phyloP scores from a whole-genome alignment of 73 alveolate species.

The Paramecium bursaria region DNA sequence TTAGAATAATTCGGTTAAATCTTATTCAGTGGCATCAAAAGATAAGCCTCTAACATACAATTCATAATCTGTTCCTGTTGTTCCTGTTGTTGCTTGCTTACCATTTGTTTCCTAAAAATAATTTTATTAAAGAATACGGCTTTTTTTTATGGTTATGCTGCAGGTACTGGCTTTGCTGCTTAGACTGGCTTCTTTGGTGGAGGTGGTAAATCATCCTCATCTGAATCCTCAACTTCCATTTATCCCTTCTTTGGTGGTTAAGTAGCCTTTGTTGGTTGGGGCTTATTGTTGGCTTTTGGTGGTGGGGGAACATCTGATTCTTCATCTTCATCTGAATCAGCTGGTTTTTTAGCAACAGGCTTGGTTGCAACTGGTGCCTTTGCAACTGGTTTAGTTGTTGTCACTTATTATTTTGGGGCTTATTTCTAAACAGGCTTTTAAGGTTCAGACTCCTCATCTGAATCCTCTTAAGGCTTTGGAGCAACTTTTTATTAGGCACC shows the following conservation, averaged over 20 bases:
- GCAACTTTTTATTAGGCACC: no score
- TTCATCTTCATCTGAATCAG: not conserved
- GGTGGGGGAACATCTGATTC: not conserved
- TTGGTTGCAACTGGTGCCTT: not conserved
- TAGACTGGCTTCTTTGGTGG: slow-evolving; percentile 38
- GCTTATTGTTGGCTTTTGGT: not conserved
- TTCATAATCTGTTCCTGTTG: slow-evolving; percentile 49
- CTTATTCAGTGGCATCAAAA: slow-evolving; percentile 73
- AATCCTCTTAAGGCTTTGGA: no score
- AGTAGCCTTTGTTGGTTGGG: not conserved
- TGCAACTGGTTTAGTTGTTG: not conserved
- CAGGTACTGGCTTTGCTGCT: slow-evolving; percentile 20
- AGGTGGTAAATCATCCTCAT: slow-evolving; percentile 42
- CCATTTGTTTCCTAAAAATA: not conserved
- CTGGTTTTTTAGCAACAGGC: slow-evolving; percentile 64
- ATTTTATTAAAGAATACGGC: not conserved
- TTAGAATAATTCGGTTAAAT: slow-evolving; percentile 66
- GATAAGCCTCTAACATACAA: slow-evolving; percentile 73
- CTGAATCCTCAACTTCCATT: slow-evolving; percentile 4
- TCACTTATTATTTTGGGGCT: not conserved
- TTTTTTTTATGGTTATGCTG: not conserved
- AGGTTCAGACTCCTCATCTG: no score
- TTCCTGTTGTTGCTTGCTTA: not conserved
- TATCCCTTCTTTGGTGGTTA: not conserved
- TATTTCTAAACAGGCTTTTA: slow-evolving; percentile 20